phyloP scores from a whole-genome alignment of 73 alveolate species.

The Stentor roeselii region DNA sequence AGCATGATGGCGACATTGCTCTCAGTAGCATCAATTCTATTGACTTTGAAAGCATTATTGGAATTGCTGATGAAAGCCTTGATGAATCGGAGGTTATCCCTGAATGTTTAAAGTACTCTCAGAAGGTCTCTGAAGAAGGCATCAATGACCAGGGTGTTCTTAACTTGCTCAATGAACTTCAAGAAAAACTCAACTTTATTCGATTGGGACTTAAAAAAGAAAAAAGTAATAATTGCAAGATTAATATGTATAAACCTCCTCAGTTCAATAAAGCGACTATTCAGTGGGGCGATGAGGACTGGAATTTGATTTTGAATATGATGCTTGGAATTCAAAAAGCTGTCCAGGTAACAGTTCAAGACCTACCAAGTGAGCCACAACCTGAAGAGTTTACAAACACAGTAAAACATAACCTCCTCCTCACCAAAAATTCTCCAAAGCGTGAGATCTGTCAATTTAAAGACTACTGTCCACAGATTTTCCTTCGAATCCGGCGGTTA shows the following conservation, averaged over 20 bases:
- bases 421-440: slow-evolving; percentile 53
- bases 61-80: neutral
- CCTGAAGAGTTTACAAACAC: slow-evolving; percentile 63
- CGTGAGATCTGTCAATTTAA: slow-evolving; percentile 68
- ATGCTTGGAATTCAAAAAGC: slow-evolving; percentile 92
- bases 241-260: neutral
- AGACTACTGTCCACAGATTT: slow-evolving; percentile 78
- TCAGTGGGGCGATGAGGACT: slow-evolving; percentile 81
- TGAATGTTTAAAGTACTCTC: too few species aligned
- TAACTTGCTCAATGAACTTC: neutral
- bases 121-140: too few species aligned
- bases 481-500: slow-evolving; percentile 60
- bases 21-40: neutral
- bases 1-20: too few species aligned
- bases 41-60: neutral
- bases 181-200: neutral
- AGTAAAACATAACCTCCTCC: slow-evolving; percentile 65
- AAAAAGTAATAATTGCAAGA: too few species aligned
- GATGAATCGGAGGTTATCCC: neutral
- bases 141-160: neutral
- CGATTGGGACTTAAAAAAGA: neutral
- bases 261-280: slow-evolving; percentile 38
- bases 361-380: slow-evolving; percentile 30
- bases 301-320: slow-evolving; percentile 79
- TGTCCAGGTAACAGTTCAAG: slow-evolving; percentile 61